Conservation (phyloP, 2,329 filamentous ascomycete genomes). For the Trichoderma harzianum region DNA sequence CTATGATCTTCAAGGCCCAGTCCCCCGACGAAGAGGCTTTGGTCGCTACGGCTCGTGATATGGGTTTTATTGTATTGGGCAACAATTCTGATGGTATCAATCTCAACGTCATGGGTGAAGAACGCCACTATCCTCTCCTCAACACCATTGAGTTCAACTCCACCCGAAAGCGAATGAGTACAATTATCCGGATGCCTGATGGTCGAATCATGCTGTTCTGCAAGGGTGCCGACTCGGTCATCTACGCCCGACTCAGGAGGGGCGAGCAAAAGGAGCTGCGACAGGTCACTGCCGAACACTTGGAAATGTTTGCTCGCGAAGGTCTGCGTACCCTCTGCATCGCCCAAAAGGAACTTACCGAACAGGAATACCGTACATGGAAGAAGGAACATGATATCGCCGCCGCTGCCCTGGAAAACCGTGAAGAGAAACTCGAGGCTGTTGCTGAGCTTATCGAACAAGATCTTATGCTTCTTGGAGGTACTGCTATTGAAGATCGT, state of each 20-base stretch:
- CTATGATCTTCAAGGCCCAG: constrained; percentile 93
- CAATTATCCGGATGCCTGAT: constrained; percentile 92
- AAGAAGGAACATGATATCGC: constrained; percentile 84
- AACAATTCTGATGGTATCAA: constrained; percentile 76
- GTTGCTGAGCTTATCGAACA: constrained; percentile 90
- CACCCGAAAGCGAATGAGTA: constrained; percentile 94
- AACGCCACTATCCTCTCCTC: constrained; percentile 79
- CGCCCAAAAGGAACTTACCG: constrained; percentile 73
- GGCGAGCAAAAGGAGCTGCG: constrained; percentile 85
- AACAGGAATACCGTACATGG: constrained; percentile 83
- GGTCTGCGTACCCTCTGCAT: constrained; percentile 93
- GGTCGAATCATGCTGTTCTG: constrained; percentile 87
- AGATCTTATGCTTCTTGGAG: constrained; percentile 81
- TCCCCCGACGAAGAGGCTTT: constrained; percentile 95
- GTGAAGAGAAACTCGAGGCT: constrained; percentile 89
- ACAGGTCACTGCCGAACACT: constrained; percentile 80
- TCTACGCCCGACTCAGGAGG: constrained; percentile 83
- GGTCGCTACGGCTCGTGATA: constrained; percentile 89
- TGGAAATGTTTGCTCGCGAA: constrained; percentile 96
- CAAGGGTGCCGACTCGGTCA: constrained; percentile 96
- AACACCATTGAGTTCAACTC: constrained; percentile 99
- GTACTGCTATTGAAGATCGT: constrained; percentile 95
- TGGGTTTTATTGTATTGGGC: constrained; percentile 89
- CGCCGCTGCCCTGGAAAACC: constrained; percentile 75
- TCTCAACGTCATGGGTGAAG: constrained; percentile 81